Conservation (phyloP, 2,329 filamentous ascomycete genomes). For the Penicillium fuscoglaucum region DNA sequence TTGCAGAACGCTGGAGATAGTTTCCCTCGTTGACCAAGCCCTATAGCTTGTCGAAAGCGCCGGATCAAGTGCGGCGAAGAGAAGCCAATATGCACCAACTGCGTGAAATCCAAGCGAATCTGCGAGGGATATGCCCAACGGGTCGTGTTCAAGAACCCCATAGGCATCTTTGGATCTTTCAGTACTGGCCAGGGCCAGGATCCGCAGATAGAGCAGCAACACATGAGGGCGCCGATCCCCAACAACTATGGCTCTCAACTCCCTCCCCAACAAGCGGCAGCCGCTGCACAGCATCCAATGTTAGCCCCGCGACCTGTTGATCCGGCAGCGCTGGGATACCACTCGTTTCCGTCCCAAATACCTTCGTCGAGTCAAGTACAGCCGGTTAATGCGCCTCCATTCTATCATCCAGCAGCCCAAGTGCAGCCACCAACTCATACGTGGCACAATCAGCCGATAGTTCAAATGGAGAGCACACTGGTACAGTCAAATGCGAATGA, state of each 20-base stretch:
- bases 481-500: not conserved
- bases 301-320: constrained; percentile 35
- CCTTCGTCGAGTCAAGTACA: constrained; percentile 2
- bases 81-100: constrained; percentile 50
- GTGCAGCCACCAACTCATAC: constrained; percentile 10
- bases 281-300: constrained; percentile 36
- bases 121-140: constrained; percentile 48
- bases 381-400: constrained; percentile 11
- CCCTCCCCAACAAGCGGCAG: constrained; percentile 29
- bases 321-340: constrained; percentile 16
- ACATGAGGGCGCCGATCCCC: constrained; percentile 20
- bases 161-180: constrained; percentile 36
- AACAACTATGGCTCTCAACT: constrained; percentile 24
- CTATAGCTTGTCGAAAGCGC: constrained; percentile 79
- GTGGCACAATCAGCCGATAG: constrained; percentile 12
- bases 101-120: constrained; percentile 48
- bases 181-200: constrained; percentile 21
- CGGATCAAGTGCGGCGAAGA: constrained; percentile 98
- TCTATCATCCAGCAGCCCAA: constrained; percentile 20
- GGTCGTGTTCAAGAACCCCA: constrained; percentile 44
- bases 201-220: constrained; percentile 24
- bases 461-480: not conserved
- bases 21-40: constrained; percentile 14
- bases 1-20: constrained; percentile 21
- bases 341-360: constrained; percentile 6